Base-by-base conservation (phyloP, 352 stramenopile genomes). In the Phytophthora tentaculata region DNA sequence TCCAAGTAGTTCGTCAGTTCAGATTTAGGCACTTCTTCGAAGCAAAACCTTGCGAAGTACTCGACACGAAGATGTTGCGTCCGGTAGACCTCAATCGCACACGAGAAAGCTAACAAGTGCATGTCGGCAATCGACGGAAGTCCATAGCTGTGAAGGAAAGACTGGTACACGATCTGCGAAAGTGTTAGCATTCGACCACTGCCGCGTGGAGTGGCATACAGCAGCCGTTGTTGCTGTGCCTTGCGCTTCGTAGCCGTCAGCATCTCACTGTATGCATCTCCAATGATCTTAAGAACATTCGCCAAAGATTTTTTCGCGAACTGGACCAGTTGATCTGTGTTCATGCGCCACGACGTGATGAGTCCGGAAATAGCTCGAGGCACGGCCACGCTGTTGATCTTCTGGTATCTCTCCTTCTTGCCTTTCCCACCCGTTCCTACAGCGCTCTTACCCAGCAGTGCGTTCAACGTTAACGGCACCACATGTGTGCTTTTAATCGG, bases 261-360 rank as follows among this genome's bases (percentile, higher is more conserved):
- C 71, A 90, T 83, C 49, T 95, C 88, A 5, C 83, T 77, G 55
- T 92, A 95, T 1, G 81, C 84, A 43, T 95, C 86, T 1, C 77
- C 72, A 47, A 94, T 91, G 57, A 89, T 80, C 22, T 81, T 79
- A 16, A 94, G 71, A 37, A 95, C 83, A 14, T 77, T 84, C 0
- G 64, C 58, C 7, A 94, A 69, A 3, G 85, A 83, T 39, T 94
- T 95, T 49, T 95, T 94, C 0, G 81, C 72, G 61, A 92, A 95
- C 62, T 93, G 84, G 12, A 71, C 48, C 19, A 95, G 83, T 61
- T 95, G 85, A 20, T 95, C 88, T 0, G 81, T 80, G 66, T 94
- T 94, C 56, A 95, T 87, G 26, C 86, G 85, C 88, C 88, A 95
- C 7, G 86, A 93, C 16, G 86, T 95, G 52, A 94, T 85, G 19